Conservation (phyloP, 2,329 filamentous ascomycete genomes). For the Stachybotrys echinatus region DNA sequence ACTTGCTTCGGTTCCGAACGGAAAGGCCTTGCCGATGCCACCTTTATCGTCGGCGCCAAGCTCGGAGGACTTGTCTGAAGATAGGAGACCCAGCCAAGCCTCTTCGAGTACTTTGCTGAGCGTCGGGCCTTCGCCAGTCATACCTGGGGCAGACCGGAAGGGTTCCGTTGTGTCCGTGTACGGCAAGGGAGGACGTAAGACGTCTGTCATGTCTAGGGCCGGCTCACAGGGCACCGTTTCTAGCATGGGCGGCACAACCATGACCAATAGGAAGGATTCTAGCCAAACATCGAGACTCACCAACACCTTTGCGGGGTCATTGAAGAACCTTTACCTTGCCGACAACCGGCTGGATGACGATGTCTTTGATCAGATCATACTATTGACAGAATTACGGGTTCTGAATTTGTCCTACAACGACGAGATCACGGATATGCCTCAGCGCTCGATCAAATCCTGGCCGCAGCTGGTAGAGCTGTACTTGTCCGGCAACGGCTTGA, state of each 20-base stretch:
- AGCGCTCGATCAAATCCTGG: conserved; percentile 83
- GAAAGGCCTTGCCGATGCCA: conserved; percentile 35
- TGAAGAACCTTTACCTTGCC: conserved; percentile 80
- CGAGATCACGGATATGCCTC: conserved; percentile 79
- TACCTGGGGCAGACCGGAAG: conserved; percentile 61
- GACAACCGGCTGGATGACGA: conserved; percentile 95
- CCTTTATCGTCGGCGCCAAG: conserved; percentile 58
- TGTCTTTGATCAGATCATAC: conserved; percentile 84
- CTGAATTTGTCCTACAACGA: conserved; percentile 95
- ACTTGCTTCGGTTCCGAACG: conserved; percentile 28
- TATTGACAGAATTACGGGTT: conserved; percentile 77
- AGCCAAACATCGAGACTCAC: conserved; percentile 72
- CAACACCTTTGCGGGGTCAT: conserved; percentile 81
- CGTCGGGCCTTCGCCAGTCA: conserved; percentile 67
- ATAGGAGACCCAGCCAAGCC: conserved; percentile 76
- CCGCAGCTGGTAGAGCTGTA: conserved; percentile 87
- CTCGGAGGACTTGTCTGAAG: conserved; percentile 68
- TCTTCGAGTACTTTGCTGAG: conserved; percentile 67
- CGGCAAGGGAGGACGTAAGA: conserved; percentile 75
- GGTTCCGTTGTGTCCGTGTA: conserved; percentile 79
- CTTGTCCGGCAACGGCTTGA: conserved; percentile 90
- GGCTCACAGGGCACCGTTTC: conserved; percentile 40
- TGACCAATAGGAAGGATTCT: conserved; percentile 73
- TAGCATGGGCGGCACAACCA: conserved; percentile 42
- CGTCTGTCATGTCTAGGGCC: conserved; percentile 70